phyloP scores from a whole-genome alignment of 768 basidiomycete species.

The Termitomyces sp. region DNA sequence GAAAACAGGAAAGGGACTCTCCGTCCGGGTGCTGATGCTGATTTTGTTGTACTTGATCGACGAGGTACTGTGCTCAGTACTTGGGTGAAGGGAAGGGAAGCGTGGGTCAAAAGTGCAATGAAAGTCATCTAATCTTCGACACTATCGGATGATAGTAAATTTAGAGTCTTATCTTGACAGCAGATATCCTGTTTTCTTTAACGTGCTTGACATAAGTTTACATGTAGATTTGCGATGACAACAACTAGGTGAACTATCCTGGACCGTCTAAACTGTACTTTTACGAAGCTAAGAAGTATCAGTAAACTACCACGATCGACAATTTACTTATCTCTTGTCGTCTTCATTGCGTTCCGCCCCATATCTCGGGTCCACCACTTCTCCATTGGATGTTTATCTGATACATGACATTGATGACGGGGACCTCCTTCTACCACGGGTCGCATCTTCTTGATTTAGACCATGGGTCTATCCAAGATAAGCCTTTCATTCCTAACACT shows the following conservation, averaged over 20 bases:
- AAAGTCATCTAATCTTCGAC: neutral
- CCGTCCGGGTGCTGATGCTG: slow-evolving; percentile 79
- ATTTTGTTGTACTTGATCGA: slow-evolving; percentile 70
- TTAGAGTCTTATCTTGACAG: neutral
- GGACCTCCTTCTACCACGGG: neutral
- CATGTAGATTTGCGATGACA: neutral
- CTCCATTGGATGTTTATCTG: neutral
- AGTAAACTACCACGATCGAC: neutral
- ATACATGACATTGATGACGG: neutral
- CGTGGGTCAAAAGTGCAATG: slow-evolving; percentile 42
- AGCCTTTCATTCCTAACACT: neutral
- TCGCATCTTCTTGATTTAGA: neutral
- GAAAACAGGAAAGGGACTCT: slow-evolving; percentile 78
- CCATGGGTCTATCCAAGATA: neutral
- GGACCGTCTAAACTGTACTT: neutral
- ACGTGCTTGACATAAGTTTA: neutral
- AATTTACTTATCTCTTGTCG: neutral
- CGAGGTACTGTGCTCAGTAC: slow-evolving; percentile 62
- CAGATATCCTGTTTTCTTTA: neutral
- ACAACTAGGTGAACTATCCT: too few relatives aligned
- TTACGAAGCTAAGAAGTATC: neutral
- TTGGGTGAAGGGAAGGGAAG: slow-evolving; percentile 73
- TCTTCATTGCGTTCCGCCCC: neutral
- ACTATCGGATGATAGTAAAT: neutral
- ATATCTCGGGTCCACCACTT: neutral